Conservation (phyloP, 371 early-diverging fungal species). For the Mucor plumbeus region DNA sequence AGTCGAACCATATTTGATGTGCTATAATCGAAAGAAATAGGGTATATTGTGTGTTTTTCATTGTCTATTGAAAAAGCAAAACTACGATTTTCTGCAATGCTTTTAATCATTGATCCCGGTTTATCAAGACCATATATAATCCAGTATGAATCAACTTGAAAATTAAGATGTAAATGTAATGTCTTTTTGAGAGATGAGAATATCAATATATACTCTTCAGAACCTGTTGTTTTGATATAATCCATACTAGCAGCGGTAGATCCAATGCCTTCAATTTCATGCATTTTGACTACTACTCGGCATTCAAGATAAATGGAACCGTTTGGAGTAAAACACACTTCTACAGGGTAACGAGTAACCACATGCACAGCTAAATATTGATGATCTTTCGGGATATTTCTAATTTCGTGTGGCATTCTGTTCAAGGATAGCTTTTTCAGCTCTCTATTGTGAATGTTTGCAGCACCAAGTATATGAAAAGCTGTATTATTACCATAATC, state of each 20-base stretch:
- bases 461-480: not conserved
- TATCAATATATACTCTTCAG: not conserved
- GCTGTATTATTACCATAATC: not conserved
- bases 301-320: not conserved
- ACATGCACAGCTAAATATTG: not conserved
- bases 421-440: not conserved
- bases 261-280: not conserved
- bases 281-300: not conserved
- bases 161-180: not conserved
- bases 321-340: not conserved
- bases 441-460: not conserved
- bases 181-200: not conserved
- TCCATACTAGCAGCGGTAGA: not conserved
- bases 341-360: not conserved
- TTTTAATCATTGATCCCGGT: not conserved
- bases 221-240: not conserved
- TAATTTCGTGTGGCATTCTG: not conserved
- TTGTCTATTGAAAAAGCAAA: not conserved
- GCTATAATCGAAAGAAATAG: not conserved
- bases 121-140: not conserved
- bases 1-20: not conserved
- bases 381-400: not conserved
- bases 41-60: conserved; percentile 7
- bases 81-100: too few species aligned
- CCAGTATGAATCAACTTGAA: not conserved